These are phyloP conservation scores for Sporothrix brasiliensis DNA, from an alignment of 2,329 filamentous ascomycete genomes.

Conservation along the genomic window DNA sequence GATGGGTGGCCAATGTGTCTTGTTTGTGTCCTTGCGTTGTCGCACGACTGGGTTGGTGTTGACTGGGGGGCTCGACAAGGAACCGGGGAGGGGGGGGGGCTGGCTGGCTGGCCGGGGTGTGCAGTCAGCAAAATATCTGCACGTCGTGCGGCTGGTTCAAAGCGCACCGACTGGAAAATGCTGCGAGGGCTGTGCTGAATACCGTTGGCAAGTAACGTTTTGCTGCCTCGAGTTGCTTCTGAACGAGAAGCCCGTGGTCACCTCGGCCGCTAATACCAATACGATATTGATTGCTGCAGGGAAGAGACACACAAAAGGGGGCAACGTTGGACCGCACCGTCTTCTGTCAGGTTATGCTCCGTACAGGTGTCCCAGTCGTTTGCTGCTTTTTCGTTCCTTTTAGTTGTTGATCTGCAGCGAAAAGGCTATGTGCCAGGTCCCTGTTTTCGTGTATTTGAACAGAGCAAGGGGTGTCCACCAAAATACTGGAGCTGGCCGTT, in stretches of 20 bases:
- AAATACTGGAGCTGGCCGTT: conserved; percentile 20
- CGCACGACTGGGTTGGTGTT: conserved; percentile 43
- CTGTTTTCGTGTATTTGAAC: conserved; percentile 21
- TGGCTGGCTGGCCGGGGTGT: conserved; percentile 1
- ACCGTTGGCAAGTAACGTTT: neutral
- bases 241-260: conserved; percentile 14
- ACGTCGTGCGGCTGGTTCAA: conserved; percentile 3
- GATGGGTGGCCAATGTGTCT: conserved; percentile 34
- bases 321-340: neutral
- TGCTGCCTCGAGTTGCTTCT: conserved; percentile 12
- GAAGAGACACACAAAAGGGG: conserved; percentile 21
- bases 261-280: conserved; percentile 15
- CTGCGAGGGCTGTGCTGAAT: conserved; percentile 16
- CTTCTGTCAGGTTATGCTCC: neutral
- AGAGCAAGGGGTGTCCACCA: conserved; percentile 19
- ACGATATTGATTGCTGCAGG: conserved; percentile 24
- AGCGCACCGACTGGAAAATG: conserved; percentile 9
- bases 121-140: conserved; percentile 9
- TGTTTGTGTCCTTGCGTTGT: conserved; percentile 41
- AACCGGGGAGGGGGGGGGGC: conserved; percentile 3
- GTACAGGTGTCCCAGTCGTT: neutral
- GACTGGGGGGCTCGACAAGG: conserved; percentile 22
- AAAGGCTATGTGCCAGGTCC: conserved; percentile 23
- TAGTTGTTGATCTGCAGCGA: conserved; percentile 19
- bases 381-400: neutral